These are phyloP conservation scores for Rhodotorula mucilaginosa DNA, from an alignment of 1,284 basidiomycete species.

Conservation along the genomic window DNA sequence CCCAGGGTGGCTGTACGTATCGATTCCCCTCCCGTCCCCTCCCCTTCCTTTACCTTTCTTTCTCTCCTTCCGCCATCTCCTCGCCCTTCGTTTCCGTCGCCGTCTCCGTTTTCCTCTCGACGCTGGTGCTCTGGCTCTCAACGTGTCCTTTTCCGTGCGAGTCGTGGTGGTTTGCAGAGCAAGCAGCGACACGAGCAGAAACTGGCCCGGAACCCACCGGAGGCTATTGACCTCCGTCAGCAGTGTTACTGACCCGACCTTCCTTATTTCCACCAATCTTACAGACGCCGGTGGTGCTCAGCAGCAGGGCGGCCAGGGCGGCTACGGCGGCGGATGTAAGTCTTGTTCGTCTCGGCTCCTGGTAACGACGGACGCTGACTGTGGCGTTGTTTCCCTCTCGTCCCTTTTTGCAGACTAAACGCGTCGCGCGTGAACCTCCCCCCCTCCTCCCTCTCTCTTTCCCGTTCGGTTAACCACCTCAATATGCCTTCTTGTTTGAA, in stretches of 20 bases:
- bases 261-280: neutral
- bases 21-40: neutral
- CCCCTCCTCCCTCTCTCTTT: no score
- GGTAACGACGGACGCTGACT: no score
- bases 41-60: no score
- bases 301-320: constrained; percentile 28
- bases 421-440: neutral
- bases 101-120: neutral
- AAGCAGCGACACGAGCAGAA: neutral
- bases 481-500: no score
- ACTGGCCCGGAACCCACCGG: constrained; percentile 9
- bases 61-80: no score
- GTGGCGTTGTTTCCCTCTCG: neutral
- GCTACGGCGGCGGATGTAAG: constrained; percentile 36
- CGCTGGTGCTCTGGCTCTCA: neutral
- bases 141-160: neutral
- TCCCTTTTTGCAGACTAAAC: neutral
- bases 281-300: constrained; percentile 12
- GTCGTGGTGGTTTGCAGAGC: neutral
- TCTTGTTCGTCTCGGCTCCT: neutral
- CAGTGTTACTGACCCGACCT: neutral
- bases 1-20: constrained; percentile 30
- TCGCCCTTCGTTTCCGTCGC: neutral
- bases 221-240: neutral
- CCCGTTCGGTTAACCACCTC: no score